These are phyloP conservation scores for Eurotiales sp. DNA, from an alignment of 2,329 filamentous ascomycete genomes.

Conservation along the genomic window DNA sequence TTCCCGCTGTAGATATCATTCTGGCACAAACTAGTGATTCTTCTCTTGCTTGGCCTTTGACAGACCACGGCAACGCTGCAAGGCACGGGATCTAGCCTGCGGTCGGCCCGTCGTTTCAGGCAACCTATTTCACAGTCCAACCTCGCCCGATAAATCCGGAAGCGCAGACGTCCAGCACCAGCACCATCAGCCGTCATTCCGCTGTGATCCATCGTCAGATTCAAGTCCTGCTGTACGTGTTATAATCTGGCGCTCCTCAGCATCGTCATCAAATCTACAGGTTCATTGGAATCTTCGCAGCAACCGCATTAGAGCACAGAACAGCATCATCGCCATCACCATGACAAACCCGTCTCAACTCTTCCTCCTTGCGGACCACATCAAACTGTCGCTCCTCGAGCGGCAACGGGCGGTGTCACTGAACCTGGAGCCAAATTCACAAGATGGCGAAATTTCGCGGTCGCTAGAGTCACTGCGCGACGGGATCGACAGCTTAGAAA, in stretches of 20 bases:
- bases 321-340: background rate
- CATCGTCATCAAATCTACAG: background rate
- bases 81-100: slow-evolving; percentile 7
- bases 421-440: slow-evolving; percentile 71
- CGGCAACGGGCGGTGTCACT: slow-evolving; percentile 80
- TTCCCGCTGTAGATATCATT: too few relatives aligned
- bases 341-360: slow-evolving; percentile 66
- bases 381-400: slow-evolving; percentile 93
- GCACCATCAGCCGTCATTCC: background rate
- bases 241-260: background rate
- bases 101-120: slow-evolving; percentile 10
- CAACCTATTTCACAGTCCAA: slow-evolving; percentile 12
- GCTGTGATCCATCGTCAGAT: background rate
- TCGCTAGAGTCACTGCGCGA: slow-evolving; percentile 83
- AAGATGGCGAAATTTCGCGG: slow-evolving; percentile 83
- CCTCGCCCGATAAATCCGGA: background rate
- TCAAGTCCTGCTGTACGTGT: background rate
- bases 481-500: slow-evolving; percentile 66
- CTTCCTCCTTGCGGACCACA: slow-evolving; percentile 89
- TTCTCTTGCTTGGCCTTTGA: background rate
- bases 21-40: too few relatives aligned
- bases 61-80: slow-evolving; percentile 5
- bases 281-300: background rate
- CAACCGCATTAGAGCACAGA: background rate
- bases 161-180: background rate